Evolutionary conservation across 1,139 yeast genomes (phyloP).

Genomic region (Tardiomyces digboiensis): DNA sequence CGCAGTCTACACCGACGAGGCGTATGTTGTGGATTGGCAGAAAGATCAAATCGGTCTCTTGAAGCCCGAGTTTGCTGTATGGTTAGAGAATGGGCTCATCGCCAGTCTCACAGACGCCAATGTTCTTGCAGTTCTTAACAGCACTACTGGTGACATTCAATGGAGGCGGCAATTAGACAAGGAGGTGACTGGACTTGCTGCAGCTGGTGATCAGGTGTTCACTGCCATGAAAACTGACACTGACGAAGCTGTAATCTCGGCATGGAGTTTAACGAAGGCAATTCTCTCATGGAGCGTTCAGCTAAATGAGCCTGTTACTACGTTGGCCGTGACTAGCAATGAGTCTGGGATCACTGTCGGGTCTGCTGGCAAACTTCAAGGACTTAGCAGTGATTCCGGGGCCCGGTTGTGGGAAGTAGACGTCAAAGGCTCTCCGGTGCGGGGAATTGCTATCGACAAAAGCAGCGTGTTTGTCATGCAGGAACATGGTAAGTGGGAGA

Average conservation of each 20-base stretch:
- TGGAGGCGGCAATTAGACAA: conserved; percentile 16
- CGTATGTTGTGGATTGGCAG: not conserved
- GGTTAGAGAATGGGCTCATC: not conserved
- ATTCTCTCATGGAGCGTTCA: not conserved
- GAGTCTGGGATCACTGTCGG: not conserved
- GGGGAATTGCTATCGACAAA: not conserved
- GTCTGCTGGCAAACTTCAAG: not conserved
- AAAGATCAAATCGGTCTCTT: not conserved
- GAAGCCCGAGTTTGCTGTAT: not conserved
- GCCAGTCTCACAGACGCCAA: not conserved
- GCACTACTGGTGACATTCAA: not conserved
- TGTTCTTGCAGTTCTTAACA: not conserved
- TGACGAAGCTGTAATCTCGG: not conserved
- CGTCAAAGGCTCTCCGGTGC: not conserved
- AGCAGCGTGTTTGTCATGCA: not conserved
- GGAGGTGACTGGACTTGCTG: not conserved
- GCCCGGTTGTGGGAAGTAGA: not conserved
- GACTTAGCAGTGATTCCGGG: not conserved
- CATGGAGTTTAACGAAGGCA: not conserved
- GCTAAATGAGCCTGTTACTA: not conserved
- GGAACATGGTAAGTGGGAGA: not conserved
- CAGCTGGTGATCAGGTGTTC: not conserved
- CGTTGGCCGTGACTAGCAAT: not conserved
- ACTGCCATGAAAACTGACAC: not conserved
- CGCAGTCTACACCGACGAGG: conserved; percentile 1